Base-by-base conservation (phyloP, 2,329 filamentous ascomycete species). In the Fusarium tjaetaba region DNA sequence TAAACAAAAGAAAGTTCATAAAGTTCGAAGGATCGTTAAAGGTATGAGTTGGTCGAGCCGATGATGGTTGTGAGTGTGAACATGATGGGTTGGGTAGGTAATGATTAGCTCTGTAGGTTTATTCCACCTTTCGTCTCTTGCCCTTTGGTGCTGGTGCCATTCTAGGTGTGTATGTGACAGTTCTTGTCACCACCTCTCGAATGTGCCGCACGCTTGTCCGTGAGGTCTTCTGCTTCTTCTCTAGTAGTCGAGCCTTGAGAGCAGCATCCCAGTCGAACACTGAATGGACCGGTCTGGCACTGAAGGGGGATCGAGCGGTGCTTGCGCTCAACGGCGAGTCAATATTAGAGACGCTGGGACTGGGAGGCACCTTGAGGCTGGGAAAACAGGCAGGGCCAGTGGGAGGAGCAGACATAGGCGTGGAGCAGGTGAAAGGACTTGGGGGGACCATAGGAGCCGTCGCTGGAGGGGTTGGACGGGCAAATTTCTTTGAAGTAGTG, bases 91-190 rank as follows among this genome's bases (percentile, higher is more conserved):
- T 20, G 62, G 30, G 28, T 42, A 28, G 60, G 48, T 22, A 18
- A 13, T 42, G 66, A 42, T 53, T 43, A 22, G 30, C 43, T 41
- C 32, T n/a, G 45, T 34, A 36, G 46, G 24, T 63, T 80, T 77
- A 86, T 73, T 88, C 86, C 55, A 87, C 82, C 86, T 94, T 97
- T 85, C 95, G 92, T 85, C 95, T 91, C 88, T 98, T 98, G 73
- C 95, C 95, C 82, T 95, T 95, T 13, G 95, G 96, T 42, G 95
- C 94, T 30, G 95, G 94, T 74, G 95, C 93, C 85, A 98, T 94
- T 74, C 92, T 88, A 70, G 91, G 93, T 81, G 94, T 97, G 83
- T 97, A 97, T 45, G 94, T 97, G 68, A 97, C 94, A 22, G 95
- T 98, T 76, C 95, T 89, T n/a, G 95, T 98, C 60, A 98, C 93